These are phyloP conservation scores for Leccinum arenicola DNA, from an alignment of 768 basidiomycete genomes.

Conservation along the genomic window DNA sequence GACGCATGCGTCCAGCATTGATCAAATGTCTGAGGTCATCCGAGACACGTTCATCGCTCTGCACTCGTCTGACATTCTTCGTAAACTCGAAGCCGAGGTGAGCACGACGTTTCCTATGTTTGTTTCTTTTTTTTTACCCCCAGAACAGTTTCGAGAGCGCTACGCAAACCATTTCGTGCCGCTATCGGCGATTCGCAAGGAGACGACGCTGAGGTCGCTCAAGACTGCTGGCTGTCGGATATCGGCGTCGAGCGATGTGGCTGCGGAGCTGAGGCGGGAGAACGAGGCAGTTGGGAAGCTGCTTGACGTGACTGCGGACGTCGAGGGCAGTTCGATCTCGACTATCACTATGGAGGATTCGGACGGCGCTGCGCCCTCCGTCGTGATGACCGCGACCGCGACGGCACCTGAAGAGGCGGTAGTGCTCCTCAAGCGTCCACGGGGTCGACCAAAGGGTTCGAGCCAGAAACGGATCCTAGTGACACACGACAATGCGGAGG, in stretches of 20 bases:
- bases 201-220: slow-evolving; percentile 40
- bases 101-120: slow-evolving; percentile 14
- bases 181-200: slow-evolving; percentile 42
- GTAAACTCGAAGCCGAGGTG: slow-evolving; percentile 72
- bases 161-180: slow-evolving; percentile 75
- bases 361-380: not conserved
- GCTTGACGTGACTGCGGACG: slow-evolving; percentile 38
- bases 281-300: slow-evolving; percentile 31
- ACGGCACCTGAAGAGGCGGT: not conserved
- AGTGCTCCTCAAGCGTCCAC: slow-evolving; percentile 9
- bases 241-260: slow-evolving; percentile 40
- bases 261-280: slow-evolving; percentile 21
- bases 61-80: slow-evolving; percentile 84
- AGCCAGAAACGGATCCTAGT: slow-evolving; percentile 18
- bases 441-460: slow-evolving; percentile 21
- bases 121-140: not conserved
- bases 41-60: slow-evolving; percentile 92
- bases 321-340: slow-evolving; percentile 32
- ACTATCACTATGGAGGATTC: slow-evolving; percentile 13
- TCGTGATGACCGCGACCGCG: not conserved
- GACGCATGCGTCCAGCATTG: slow-evolving; percentile 89
- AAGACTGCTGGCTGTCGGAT: slow-evolving; percentile 44
- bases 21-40: slow-evolving; percentile 85
- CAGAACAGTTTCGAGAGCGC: slow-evolving; percentile 64
- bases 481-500: not conserved